Base-by-base conservation (phyloP, 2,329 filamentous ascomycete species). In the Podosphaera leucotricha region DNA sequence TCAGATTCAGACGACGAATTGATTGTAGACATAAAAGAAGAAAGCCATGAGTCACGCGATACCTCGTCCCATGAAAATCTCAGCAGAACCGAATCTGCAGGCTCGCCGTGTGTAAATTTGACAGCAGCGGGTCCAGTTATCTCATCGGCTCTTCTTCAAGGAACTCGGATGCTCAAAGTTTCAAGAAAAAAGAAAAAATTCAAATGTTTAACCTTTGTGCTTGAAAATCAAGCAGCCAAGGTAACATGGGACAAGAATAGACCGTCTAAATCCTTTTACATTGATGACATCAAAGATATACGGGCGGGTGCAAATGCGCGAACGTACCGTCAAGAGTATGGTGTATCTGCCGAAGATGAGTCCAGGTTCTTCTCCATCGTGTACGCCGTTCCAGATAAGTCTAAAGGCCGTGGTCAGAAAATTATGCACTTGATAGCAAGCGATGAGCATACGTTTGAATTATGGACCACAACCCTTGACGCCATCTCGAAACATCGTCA, bases 281-380 rank as follows among this genome's bases (percentile, higher is more conserved):
- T 98, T 49, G 90, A 98, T 55, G 85, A 95, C 58, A 87, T 98
- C 54, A 80, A 82, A 55, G 85, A 93, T 56, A 85, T 95, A 41
- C 77, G 86, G 49, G 75, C 77, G 28, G 85, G 83, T 16, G 71
- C 72, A 11, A 83, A 95, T 57, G 83, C 87, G 16, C 75, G 81
- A 46, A 87, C 92, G 57, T 92, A 93, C 58, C 79, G 83, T 37
- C 76, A 87, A 54, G 86, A 94, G 59, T 82, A 80, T 56, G 73
- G 75, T 35, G 65, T 90, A 19, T 64, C 77, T 0, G 71, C 77
- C 43, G 64, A 72, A 5, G 71, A 75, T 35, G 79, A 86, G 53
- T 63, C 68, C 6, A 73, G 75, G 13, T 92, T 86, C 72, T 87
- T 95, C 56, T 92, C 86, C 22, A 84, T 98, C 51, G 72, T 93